A percentile compares a stretch with the other conserved stretches of the same genome.
These are phyloP conservation scores for Silene conica DNA, from an alignment of 148 eudicot genomes.

Conservation along the genomic window DNA sequence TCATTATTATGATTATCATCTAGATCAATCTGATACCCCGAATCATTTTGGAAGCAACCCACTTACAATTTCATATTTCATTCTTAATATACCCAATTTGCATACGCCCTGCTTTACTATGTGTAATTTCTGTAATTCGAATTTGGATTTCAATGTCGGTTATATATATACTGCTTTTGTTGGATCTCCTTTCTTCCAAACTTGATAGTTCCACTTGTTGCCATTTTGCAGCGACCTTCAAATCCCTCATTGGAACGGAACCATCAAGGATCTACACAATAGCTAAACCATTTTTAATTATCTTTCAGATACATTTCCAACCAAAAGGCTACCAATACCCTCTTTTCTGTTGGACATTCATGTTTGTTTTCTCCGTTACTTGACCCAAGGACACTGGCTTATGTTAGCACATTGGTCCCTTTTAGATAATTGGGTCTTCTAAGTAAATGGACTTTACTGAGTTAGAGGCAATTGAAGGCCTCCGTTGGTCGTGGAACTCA, in stretches of 20 bases:
- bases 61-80: no score
- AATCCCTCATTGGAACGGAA: neutral
- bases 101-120: no score
- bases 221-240: neutral
- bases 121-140: no score
- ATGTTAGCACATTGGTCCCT: neutral
- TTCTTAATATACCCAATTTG: neutral
- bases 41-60: neutral
- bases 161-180: no score
- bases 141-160: neutral
- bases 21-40: neutral
- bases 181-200: neutral
- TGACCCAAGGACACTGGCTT: neutral
- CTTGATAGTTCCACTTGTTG: slow-evolving; percentile 1
- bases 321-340: neutral
- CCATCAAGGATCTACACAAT: neutral
- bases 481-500: slow-evolving; percentile 90
- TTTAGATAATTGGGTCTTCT: neutral
- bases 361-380: neutral
- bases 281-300: neutral
- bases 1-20: no score
- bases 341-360: no score
- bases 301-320: no score
- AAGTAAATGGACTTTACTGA: slow-evolving; percentile 72
- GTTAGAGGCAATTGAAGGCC: slow-evolving; percentile 80